Conservation (phyloP, 2,329 filamentous ascomycete species). For the Nemania sp. region DNA sequence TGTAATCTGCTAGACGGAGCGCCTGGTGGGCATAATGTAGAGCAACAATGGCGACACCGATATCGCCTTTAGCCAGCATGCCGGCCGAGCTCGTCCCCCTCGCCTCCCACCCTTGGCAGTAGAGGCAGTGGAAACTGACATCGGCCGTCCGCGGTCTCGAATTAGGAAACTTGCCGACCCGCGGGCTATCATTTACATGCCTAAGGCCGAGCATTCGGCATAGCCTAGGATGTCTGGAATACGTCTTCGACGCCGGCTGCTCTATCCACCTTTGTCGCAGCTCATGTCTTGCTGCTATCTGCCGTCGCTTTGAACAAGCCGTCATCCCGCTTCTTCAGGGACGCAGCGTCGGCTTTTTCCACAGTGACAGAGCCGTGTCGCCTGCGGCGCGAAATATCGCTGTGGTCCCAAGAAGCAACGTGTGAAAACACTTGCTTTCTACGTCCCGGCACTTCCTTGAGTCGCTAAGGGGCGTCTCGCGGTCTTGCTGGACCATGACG, state of each 20-base stretch:
- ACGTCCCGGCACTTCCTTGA: conserved; percentile 22
- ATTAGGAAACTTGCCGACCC: background rate
- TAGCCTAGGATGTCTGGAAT: conserved; percentile 26
- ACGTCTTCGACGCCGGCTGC: conserved; percentile 26
- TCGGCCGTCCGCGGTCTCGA: background rate
- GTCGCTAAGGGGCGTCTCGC: conserved; percentile 22
- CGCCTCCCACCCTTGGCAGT: conserved; percentile 19
- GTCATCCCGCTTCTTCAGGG: conserved; percentile 14
- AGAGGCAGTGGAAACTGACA: conserved; percentile 21
- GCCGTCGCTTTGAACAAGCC: conserved; percentile 18
- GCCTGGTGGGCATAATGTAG: conserved; percentile 16
- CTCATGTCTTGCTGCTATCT: conserved; percentile 7
- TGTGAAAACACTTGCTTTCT: conserved; percentile 16
- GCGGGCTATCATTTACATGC: conserved; percentile 19
- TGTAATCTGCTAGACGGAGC: conserved; percentile 13
- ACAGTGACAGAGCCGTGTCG: conserved; percentile 25
- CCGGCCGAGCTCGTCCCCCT: background rate
- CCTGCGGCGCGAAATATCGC: conserved; percentile 27
- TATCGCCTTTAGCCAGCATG: conserved; percentile 14
- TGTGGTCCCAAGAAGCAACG: conserved; percentile 29
- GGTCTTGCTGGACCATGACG: conserved; percentile 24
- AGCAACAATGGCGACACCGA: background rate
- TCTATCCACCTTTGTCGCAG: conserved; percentile 21
- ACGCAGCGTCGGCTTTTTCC: conserved; percentile 13
- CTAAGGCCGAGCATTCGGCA: conserved; percentile 24